Conservation (phyloP, 768 basidiomycete species). For the Gyrodon lividus region DNA sequence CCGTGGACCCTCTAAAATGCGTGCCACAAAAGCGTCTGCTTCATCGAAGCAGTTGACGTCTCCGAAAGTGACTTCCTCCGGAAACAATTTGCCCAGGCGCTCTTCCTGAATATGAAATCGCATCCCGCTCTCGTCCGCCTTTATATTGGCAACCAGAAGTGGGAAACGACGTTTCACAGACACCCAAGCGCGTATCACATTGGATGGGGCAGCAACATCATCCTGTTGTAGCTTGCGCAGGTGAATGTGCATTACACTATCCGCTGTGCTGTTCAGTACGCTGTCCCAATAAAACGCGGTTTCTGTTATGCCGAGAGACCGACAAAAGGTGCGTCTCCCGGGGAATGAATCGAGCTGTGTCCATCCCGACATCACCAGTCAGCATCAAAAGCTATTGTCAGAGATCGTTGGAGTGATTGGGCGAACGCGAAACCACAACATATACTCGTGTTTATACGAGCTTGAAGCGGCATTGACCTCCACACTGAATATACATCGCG, state of each 20-base stretch:
- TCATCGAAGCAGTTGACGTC: conserved; percentile 37
- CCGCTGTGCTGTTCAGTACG: conserved; percentile 42
- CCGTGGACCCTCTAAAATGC: conserved; percentile 32
- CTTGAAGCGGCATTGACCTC: no score
- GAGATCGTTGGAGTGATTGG: no score
- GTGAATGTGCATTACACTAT: conserved; percentile 39
- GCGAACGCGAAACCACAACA: no score
- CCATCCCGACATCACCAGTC: conserved; percentile 4
- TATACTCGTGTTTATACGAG: no score
- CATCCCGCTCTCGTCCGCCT: conserved; percentile 29
- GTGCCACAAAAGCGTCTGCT: conserved; percentile 32
- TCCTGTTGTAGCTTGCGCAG: conserved; percentile 25
- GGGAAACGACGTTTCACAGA: conserved; percentile 49
- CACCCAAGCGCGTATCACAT: conserved; percentile 43
- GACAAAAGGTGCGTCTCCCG: conserved; percentile 2
- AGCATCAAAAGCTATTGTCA: no score
- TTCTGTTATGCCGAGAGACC: conserved; percentile 38
- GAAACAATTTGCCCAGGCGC: conserved; percentile 16
- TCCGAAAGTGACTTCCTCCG: conserved; percentile 39
- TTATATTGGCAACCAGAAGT: conserved; percentile 43
- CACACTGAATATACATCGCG: no score
- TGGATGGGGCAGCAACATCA: conserved; percentile 25
- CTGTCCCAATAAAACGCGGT: conserved; percentile 38
- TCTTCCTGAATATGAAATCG: conserved; percentile 42
- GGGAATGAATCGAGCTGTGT: neutral